Conservation (phyloP, 2,329 filamentous ascomycete species). For the Rhynchosporium agropyri region DNA sequence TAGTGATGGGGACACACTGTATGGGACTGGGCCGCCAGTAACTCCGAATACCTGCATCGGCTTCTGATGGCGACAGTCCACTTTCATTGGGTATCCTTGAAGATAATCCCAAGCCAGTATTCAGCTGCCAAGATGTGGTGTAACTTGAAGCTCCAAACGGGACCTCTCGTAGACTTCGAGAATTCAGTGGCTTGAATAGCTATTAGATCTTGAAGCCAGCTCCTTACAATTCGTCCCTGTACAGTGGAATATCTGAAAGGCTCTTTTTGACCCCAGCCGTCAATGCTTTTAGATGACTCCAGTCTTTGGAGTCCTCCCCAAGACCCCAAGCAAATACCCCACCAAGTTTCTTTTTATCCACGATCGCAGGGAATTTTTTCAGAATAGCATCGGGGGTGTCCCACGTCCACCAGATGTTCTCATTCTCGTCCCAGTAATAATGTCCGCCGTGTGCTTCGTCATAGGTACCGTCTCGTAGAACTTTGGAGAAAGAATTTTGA, state of each 20-base stretch:
- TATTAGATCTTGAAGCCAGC: background rate
- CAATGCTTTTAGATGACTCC: constrained; percentile 49
- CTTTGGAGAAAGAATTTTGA: constrained; percentile 58
- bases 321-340: constrained; percentile 78
- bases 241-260: background rate
- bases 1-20: background rate
- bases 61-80: background rate
- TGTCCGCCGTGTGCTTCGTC: constrained; percentile 63
- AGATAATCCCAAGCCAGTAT: background rate
- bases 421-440: constrained; percentile 66
- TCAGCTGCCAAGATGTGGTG: constrained; percentile 10
- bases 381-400: constrained; percentile 64
- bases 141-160: background rate
- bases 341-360: constrained; percentile 59
- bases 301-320: constrained; percentile 62
- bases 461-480: constrained; percentile 54
- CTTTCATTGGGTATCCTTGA: background rate
- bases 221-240: constrained; percentile 11
- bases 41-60: constrained; percentile 3
- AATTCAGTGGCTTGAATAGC: background rate
- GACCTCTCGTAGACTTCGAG: background rate
- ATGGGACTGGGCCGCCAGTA: constrained; percentile 2
- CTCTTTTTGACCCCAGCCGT: constrained; percentile 27
- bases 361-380: constrained; percentile 63
- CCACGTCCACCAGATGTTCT: constrained; percentile 73